Conservation (phyloP, 164 flowering plant species). For the Chimonanthus praecox region DNA sequence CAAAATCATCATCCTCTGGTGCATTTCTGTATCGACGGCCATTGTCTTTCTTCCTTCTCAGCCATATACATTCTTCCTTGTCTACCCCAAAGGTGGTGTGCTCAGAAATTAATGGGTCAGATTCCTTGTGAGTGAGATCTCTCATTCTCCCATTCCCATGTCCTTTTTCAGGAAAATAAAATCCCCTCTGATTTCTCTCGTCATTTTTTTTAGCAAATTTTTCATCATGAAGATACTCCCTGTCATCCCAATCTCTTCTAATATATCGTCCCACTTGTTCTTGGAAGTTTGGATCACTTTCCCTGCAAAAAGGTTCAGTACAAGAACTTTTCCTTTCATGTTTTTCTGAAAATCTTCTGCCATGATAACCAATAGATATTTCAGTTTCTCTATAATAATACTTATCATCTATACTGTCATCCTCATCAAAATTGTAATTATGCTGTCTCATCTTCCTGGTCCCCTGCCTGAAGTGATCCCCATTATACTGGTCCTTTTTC, state of each 20-base stretch:
- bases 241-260: conserved; percentile 22
- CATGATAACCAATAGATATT: conserved; percentile 7
- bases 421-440: conserved; percentile 12
- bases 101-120: conserved; percentile 15
- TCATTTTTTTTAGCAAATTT: conserved; percentile 11
- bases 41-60: conserved; percentile 17
- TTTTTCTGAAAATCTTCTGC: conserved; percentile 16
- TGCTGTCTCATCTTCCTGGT: conserved; percentile 17
- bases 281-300: conserved; percentile 14
- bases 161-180: conserved; percentile 18
- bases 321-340: conserved; percentile 9
- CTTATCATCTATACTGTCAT: conserved; percentile 14
- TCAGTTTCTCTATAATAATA: conserved; percentile 19
- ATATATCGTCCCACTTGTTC: conserved; percentile 15
- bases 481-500: conserved; percentile 12
- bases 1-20: conserved; percentile 14
- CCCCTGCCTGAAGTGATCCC: conserved; percentile 14
- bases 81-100: conserved; percentile 14
- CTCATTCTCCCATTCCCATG: conserved; percentile 5
- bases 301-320: conserved; percentile 12
- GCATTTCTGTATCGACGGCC: conserved; percentile 14
- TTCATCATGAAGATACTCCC: conserved; percentile 18
- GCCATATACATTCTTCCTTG: conserved; percentile 18
- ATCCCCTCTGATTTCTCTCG: conserved; percentile 16
- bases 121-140: conserved; percentile 13